Base-by-base conservation (phyloP, 2,329 filamentous ascomycete species). In the Fusarium sp. region DNA sequence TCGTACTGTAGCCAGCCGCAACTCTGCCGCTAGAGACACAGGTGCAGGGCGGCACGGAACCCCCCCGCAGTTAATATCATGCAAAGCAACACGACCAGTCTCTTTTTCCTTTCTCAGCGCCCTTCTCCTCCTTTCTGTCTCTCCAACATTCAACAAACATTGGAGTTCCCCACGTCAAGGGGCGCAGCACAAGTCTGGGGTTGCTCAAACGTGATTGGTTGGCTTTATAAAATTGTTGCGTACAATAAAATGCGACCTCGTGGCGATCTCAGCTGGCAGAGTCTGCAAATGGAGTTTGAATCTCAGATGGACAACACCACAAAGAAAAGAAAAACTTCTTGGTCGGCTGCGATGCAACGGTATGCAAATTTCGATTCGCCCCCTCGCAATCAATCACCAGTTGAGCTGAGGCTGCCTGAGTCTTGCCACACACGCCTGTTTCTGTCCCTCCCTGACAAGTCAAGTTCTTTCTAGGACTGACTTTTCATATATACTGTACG, bases 261-360 rank as follows among this genome's bases (percentile, higher is more conserved):
- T 68, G 56, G 65, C 64, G 49, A 68, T 63, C 65, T 64, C 64
- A 68, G 65, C 68, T 56, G 44, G 56, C 41, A 58, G 47, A 52
- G 55, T 45, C 64, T 49, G 70, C 17, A 68, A 62, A 72, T 64
- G 63, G 41, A 44, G 45, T 46, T 41, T 56, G 18, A 47, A 65
- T 46, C 41, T 62, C 44, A 39, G 25, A 56, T 27, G 15, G 41
- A 47, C 35, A 53, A 64, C 41, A 39, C 60, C 44, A 61, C 44
- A 33, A 62, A 53, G 59, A 46, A 42, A 42, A 52, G 29, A 36
- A 61, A 49, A 49, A 63, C 44, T 45, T 45, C 62, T 61, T 27
- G 62, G 70, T 44, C 57, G 46, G 35, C 64, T 73, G 71, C 71
- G 68, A 76, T 75, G 73, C 71, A 71, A 67, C 63, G 22, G 42